These are phyloP conservation scores for Sphagnum magellanicum DNA, from an alignment of 228 moss, liverwort and hornwort genomes.

Conservation along the genomic window DNA sequence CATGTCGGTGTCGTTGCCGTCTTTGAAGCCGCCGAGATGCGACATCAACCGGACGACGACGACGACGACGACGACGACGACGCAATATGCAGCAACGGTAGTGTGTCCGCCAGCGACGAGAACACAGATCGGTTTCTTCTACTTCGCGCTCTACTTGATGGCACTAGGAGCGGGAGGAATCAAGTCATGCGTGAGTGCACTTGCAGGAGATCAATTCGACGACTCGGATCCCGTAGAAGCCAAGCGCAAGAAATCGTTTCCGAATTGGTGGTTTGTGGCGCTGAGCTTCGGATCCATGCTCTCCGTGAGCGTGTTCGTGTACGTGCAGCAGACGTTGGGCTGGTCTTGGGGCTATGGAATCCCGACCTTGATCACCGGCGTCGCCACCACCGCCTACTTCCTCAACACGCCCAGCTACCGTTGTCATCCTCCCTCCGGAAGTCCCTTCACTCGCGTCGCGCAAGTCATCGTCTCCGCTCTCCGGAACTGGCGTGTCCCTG, in stretches of 20 bases:
- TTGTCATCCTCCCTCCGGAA: constrained; percentile 75
- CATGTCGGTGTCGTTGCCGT: constrained; percentile 78
- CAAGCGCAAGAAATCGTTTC: constrained; percentile 87
- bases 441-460: constrained; percentile 83
- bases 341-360: constrained; percentile 95
- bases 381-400: constrained; percentile 67
- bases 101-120: constrained; percentile 41
- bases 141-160: constrained; percentile 87
- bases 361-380: constrained; percentile 65
- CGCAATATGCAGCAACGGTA: not conserved
- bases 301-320: constrained; percentile 91
- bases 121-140: constrained; percentile 75
- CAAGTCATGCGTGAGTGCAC: constrained; percentile 91
- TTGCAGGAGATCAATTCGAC: constrained; percentile 98
- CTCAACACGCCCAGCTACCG: constrained; percentile 72
- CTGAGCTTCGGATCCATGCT: constrained; percentile 98
- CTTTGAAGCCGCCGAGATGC: constrained; percentile 65
- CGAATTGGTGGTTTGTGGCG: constrained; percentile 99
- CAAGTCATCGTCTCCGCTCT: constrained; percentile 74
- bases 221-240: constrained; percentile 64
- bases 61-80: constrained; percentile 9
- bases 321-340: constrained; percentile 74
- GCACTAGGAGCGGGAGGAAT: constrained; percentile 97
- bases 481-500: constrained; percentile 63
- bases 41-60: constrained; percentile 12